Evolutionary conservation across 2,329 filamentous ascomycete genomes (phyloP).

Genomic region (Aspergillus thermomutatus): DNA sequence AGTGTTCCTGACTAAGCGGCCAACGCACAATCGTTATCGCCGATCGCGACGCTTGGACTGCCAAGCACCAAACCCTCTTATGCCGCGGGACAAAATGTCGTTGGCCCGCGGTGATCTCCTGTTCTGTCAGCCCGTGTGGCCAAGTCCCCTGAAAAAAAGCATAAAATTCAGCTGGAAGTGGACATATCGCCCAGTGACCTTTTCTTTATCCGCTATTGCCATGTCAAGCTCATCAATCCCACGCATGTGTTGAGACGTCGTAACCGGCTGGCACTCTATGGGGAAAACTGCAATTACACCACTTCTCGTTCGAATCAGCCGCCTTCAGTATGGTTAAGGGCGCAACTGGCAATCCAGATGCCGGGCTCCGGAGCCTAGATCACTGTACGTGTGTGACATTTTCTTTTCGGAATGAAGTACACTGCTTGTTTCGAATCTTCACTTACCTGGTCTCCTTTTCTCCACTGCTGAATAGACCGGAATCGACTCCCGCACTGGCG

Average conservation of each 20-base stretch:
- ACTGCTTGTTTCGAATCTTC: background rate
- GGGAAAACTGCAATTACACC: constrained; percentile 13
- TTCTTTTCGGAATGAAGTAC: background rate
- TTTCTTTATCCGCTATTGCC: background rate
- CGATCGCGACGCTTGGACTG: background rate
- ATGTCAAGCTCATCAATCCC: background rate
- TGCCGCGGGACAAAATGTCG: background rate
- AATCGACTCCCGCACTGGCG: constrained; percentile 83
- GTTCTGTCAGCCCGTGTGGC: background rate
- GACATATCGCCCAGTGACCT: background rate
- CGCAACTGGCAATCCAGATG: constrained; percentile 45
- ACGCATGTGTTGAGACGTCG: background rate
- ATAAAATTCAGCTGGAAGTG: background rate
- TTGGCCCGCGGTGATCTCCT: background rate
- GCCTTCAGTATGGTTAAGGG: constrained; percentile 36
- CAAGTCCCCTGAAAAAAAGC: background rate
- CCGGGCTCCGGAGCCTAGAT: constrained; percentile 75
- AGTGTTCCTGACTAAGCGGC: background rate
- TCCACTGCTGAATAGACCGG: constrained; percentile 59
- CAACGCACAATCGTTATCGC: background rate
- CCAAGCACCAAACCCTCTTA: background rate
- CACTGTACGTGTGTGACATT: constrained; percentile 54
- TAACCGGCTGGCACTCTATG: constrained; percentile 18
- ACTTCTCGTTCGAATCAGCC: constrained; percentile 18
- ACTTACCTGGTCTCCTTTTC: constrained; percentile 11